Evolutionary conservation across 208 protist species (phyloP), one percentile per base, ranked within the genome.

Genomic region (Crithidia fasciculata): DNA sequence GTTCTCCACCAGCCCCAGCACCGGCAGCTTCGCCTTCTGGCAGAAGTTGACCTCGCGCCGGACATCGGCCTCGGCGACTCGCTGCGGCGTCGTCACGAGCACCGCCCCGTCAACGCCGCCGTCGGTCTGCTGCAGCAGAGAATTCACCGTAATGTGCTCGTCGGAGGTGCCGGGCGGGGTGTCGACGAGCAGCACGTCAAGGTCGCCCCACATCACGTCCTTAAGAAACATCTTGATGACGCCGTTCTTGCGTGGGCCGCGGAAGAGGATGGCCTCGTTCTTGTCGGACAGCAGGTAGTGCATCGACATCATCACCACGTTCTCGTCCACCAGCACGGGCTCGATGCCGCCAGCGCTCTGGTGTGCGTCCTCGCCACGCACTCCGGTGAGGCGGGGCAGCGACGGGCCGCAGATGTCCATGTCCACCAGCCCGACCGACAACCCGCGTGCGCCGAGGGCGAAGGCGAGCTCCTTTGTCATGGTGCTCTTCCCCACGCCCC

Each of bases 81-180:
- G 94, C 91, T 99, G 98, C 55, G 99, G 99, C 9, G 99, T 99
- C 2, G 99, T 99, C 28, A 99, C 92, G 39, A 99, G 81, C 50
- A 99, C 83, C 7, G 95, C 95, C 44, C 96, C 97, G 76, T 96
- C 91, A 43, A 94, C 69, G 49, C 86, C 86, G 59, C 87, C 87
- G 55, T 78, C 84, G 9, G 82, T 81, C 69, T 93, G 84, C 69
- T 94, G 90, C 55, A 99, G 82, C 61, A 98, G 93, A 37, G 94
- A 91, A 55, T 92, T 92, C 47, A 97, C 81, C 36, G 98, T 99
- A 53, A 99, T 93, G 89, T 99, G 99, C 87, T 99, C 99, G 83
- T 99, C 99, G 10, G 97, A 99, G 8, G 99, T 99, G 53, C 99
- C 99, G 7, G 99, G 99, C 44, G 99, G 99, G 15, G 99, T 99